Base-by-base conservation (phyloP, 345 rosid genomes). In the Syzygium aromaticum region DNA sequence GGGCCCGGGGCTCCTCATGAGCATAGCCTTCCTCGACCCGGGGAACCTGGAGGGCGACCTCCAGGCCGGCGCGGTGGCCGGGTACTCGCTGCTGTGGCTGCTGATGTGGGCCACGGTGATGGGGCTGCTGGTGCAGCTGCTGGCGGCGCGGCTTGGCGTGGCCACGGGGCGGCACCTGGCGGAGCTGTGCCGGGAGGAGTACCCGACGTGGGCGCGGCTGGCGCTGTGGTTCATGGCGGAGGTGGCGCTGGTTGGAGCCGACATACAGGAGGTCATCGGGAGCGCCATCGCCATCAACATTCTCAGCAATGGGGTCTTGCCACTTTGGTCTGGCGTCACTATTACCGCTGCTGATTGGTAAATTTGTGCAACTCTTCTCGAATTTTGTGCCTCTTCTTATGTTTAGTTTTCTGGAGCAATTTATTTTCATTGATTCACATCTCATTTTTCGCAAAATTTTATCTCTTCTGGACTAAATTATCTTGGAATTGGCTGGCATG, bases 121-220 rank as follows among this genome's bases (percentile, higher is more conserved):
- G 91, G 93, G 93, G 59, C 91, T 92, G 30, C 89, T 92, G 59
- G 92, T 92, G 51, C 93, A 92, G 93, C 91, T 92, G n/a, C 88
- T 92, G 56, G 83, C 93, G 21, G 93, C 91, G 6, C 86, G 93
- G 84, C 91, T 92, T 43, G 93, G 93, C 7, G 93, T 92, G 54
- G 93, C 88, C 28, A 92, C 93, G 25, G 93, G 93, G 49, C 86
- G 89, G 28, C 93, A 92, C 86, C 88, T 92, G 82, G 93, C 93
- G 25, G 93, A 92, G 90, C 87, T 92, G 17, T 92, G 93, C 84
- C 86, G 92, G 77, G 92, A 89, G 61, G 93, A 92, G 88, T 92
- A 92, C 87, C 93, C 93, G 16, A 5, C 56, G 8, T 92, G 93
- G 93, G 92, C 93, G 14, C 30, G 91, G 57, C 89, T 88, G 87